Evolutionary conservation across 106 monocot genomes (phyloP).

Genomic region (Allium cepa): DNA sequence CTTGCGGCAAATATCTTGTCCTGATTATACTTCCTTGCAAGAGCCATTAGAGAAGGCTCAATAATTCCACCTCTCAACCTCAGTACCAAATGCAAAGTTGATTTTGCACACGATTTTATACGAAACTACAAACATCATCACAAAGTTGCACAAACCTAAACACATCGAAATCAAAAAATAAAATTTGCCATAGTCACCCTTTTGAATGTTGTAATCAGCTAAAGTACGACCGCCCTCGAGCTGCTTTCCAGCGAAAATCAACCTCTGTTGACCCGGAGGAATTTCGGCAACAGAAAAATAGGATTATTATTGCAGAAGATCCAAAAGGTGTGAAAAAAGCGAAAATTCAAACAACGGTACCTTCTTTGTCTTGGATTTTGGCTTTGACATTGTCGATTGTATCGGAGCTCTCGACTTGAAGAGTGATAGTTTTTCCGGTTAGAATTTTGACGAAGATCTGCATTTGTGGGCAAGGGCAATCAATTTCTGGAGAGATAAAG

Average conservation of each 20-base stretch:
- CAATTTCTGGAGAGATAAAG: no score
- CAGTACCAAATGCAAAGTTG: constrained; percentile 47
- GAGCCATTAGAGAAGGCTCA: constrained; percentile 55
- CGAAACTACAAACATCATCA: neutral
- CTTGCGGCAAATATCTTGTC: constrained; percentile 61
- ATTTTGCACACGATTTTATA: constrained; percentile 15
- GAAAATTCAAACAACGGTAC: neutral
- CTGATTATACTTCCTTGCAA: constrained; percentile 60
- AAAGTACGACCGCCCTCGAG: neutral
- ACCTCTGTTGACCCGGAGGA: neutral
- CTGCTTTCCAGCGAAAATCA: neutral
- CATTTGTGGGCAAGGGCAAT: no score
- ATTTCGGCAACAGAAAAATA: neutral
- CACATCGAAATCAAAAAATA: neutral
- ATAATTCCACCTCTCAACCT: constrained; percentile 52
- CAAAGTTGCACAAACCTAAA: neutral
- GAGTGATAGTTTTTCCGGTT: neutral
- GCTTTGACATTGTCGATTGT: neutral
- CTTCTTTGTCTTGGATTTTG: neutral
- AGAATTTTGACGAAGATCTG: no score
- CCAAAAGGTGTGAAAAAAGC: neutral
- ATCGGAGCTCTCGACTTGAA: neutral
- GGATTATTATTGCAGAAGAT: neutral
- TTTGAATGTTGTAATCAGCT: neutral
- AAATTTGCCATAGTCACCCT: neutral